A percentile compares a stretch with the other conserved stretches of the same genome.
Conservation (phyloP, 306 rosid genomes). For the cucumber (Cucumis sativus) region DNA sequence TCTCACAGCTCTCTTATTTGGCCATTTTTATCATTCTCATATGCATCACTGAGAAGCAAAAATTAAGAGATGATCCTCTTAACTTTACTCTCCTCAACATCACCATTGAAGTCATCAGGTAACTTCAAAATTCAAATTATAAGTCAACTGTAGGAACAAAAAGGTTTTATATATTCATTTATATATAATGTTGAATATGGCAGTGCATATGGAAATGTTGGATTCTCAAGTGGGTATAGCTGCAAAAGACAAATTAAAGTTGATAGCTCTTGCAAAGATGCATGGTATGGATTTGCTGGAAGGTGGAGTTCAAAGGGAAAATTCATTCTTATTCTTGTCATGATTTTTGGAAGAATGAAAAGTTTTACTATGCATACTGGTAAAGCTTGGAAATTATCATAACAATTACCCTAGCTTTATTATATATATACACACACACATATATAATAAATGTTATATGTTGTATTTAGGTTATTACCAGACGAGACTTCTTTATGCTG, state of each 20-base stretch:
- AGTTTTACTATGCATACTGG: constrained; percentile 36
- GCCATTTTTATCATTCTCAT: constrained; percentile 42
- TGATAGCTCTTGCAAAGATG: constrained; percentile 22
- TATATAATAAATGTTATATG: too few relatives aligned
- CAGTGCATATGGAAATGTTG: constrained; percentile 83
- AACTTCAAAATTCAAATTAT: not conserved
- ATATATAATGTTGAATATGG: not conserved
- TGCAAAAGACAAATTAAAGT: constrained; percentile 30
- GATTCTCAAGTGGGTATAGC: constrained; percentile 52
- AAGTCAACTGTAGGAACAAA: too few relatives aligned
- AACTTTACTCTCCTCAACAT: constrained; percentile 53
- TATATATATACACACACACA: too few relatives aligned
- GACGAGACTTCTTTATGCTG: not conserved
- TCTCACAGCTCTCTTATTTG: constrained; percentile 54
- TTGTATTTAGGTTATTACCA: not conserved
- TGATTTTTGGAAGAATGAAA: constrained; percentile 71
- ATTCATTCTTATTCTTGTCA: constrained; percentile 33
- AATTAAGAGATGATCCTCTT: constrained; percentile 56
- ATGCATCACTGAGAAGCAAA: constrained; percentile 48
- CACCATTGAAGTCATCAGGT: constrained; percentile 49
- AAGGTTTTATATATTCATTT: too few relatives aligned
- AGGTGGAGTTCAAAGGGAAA: constrained; percentile 47
- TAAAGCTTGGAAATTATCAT: constrained; percentile 27
- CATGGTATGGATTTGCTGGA: constrained; percentile 41
- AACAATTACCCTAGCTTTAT: not conserved